A percentile compares a stretch with the other conserved stretches of the same genome.
Evolutionary conservation across 306 rosid species (phyloP).

Genomic region (Vicia villosa): DNA sequence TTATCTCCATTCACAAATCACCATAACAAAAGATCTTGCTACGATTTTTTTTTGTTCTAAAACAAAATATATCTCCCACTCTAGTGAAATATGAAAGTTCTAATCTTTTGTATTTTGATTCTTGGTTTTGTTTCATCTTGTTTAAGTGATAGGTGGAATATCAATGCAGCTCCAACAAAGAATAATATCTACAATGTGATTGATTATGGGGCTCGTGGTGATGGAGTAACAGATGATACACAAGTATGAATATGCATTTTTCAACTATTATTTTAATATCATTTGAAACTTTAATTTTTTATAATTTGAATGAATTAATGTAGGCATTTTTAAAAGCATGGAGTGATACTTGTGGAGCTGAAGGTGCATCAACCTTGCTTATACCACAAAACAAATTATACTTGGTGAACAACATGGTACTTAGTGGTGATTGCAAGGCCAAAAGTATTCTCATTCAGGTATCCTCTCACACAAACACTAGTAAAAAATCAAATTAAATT

Average conservation of each 20-base stretch:
- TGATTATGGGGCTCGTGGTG: conserved; percentile 36
- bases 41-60: background rate
- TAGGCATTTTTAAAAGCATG: conserved; percentile 40
- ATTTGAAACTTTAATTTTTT: background rate
- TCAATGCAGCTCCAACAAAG: background rate
- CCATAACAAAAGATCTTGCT: background rate
- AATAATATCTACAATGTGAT: conserved; percentile 2
- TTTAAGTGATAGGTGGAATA: conserved; percentile 6
- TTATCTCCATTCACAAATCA: background rate
- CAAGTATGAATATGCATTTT: conserved; percentile 2
- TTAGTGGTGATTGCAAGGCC: conserved; percentile 8
- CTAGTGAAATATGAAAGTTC: conserved; percentile 15
- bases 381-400: conserved; percentile 15
- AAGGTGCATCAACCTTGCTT: conserved; percentile 26
- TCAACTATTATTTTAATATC: background rate
- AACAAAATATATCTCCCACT: background rate
- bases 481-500: no score
- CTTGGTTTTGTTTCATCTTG: conserved; percentile 28
- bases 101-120: conserved; percentile 16
- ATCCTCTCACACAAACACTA: background rate
- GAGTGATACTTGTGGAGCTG: conserved; percentile 8
- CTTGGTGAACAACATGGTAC: background rate
- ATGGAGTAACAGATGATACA: conserved; percentile 32
- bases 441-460: conserved; percentile 30
- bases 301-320: background rate